These are phyloP conservation scores for Oehlia diaphana DNA, from an alignment of 192 early-diverging fungal species.

Conservation along the genomic window DNA sequence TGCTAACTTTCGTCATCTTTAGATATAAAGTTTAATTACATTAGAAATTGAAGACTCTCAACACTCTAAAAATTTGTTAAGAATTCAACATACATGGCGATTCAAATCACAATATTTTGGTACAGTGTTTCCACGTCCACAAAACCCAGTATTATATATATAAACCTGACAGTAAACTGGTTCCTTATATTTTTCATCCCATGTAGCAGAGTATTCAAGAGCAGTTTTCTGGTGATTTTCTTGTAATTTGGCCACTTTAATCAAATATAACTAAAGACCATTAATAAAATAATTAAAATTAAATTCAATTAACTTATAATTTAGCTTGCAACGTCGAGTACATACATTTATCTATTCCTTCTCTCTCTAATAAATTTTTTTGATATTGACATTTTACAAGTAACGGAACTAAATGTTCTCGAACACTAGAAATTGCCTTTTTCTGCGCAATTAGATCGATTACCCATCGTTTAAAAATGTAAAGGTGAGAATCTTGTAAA, in stretches of 20 bases:
- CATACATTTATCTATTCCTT: conserved; percentile 66
- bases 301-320: too few species aligned
- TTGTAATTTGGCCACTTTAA: conserved; percentile 32
- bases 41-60: too few species aligned
- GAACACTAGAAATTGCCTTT: conserved; percentile 70
- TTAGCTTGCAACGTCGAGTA: not conserved
- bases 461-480: conserved; percentile 93
- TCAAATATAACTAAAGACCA: too few species aligned
- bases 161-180: conserved; percentile 55
- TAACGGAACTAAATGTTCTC: conserved; percentile 81
- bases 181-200: conserved; percentile 44
- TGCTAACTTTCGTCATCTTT: conserved; percentile 44
- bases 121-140: conserved; percentile 81
- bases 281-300: too few species aligned
- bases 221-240: conserved; percentile 38
- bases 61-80: not conserved
- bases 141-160: conserved; percentile 66
- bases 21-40: too few species aligned
- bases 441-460: conserved; percentile 71
- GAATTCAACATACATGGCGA: conserved; percentile 58
- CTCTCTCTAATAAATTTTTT: conserved; percentile 61
- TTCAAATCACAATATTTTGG: conserved; percentile 87
- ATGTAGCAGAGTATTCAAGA: conserved; percentile 38
- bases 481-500: conserved; percentile 89
- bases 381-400: conserved; percentile 86